Conservation (phyloP, 305 asterid species). For the Fraxinus albicans region DNA sequence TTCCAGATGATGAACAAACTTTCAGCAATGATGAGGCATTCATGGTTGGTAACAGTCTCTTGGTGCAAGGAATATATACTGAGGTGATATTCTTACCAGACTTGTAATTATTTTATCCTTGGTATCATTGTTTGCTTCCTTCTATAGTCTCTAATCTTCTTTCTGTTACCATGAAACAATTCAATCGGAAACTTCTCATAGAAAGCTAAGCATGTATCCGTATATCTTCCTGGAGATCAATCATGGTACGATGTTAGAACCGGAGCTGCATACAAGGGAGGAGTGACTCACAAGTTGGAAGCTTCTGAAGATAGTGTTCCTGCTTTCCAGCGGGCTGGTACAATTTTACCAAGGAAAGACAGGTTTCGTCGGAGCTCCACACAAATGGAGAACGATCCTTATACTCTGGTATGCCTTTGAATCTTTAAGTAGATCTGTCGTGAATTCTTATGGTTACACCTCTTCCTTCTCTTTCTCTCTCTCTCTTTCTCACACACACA, state of each 20-base stretch:
- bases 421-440: background rate
- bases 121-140: constrained; percentile 1
- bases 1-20: constrained; percentile 82
- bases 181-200: constrained; percentile 29
- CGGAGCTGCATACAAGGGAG: constrained; percentile 76
- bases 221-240: constrained; percentile 89
- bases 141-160: constrained; percentile 6
- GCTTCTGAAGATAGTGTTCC: constrained; percentile 78
- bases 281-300: constrained; percentile 65
- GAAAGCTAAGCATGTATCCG: constrained; percentile 75
- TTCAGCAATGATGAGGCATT: constrained; percentile 91
- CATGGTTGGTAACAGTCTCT: constrained; percentile 88
- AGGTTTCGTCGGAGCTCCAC: constrained; percentile 89
- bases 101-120: background rate
- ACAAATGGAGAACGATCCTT: constrained; percentile 96
- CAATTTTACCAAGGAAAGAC: constrained; percentile 93
- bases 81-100: constrained; percentile 46
- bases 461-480: background rate
- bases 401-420: constrained; percentile 65
- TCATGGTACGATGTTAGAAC: constrained; percentile 83
- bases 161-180: constrained; percentile 12
- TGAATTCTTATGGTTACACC: background rate
- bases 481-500: background rate
- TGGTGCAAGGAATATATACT: constrained; percentile 94
- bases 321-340: constrained; percentile 89